Conservation (phyloP, 106 monocot species). For the Iris macrosiphon region DNA sequence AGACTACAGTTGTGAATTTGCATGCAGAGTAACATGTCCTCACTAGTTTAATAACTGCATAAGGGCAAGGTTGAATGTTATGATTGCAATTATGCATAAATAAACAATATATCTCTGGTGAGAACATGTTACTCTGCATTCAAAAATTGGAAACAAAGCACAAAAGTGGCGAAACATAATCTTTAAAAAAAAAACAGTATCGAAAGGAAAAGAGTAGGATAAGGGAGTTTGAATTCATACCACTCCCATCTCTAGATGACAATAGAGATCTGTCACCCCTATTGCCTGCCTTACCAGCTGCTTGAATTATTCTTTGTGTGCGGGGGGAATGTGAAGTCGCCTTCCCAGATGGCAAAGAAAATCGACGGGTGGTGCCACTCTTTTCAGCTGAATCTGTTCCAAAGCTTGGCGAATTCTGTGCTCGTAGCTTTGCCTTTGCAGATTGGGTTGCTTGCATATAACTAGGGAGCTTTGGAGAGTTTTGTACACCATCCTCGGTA, state of each 20-base stretch:
- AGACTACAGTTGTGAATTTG: no score
- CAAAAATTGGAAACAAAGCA: no score
- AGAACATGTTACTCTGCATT: no score
- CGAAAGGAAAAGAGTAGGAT: no score
- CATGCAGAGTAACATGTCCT: no score
- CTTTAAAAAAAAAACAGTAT: no score
- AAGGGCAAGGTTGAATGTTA: no score
- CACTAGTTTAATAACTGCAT: no score
- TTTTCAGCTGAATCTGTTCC: constrained; percentile 58
- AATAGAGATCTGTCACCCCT: constrained; percentile 40
- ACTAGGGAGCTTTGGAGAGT: constrained; percentile 55
- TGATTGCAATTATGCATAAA: no score
- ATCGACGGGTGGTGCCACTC: constrained; percentile 53
- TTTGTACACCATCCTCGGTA: constrained; percentile 43
- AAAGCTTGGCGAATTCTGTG: constrained; percentile 53
- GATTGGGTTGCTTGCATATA: constrained; percentile 84
- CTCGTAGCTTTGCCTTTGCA: constrained; percentile 69
- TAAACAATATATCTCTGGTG: no score
- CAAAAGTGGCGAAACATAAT: no score
- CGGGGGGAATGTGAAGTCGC: constrained; percentile 44
- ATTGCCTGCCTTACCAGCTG: constrained; percentile 24
- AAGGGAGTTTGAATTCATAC: constrained; percentile 19
- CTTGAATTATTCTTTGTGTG: constrained; percentile 38
- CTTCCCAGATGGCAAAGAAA: constrained; percentile 85
- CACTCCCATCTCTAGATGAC: constrained; percentile 55